These are phyloP conservation scores for Cladosporium phlei DNA, from an alignment of 2,329 filamentous ascomycete genomes.

Conservation along the genomic window DNA sequence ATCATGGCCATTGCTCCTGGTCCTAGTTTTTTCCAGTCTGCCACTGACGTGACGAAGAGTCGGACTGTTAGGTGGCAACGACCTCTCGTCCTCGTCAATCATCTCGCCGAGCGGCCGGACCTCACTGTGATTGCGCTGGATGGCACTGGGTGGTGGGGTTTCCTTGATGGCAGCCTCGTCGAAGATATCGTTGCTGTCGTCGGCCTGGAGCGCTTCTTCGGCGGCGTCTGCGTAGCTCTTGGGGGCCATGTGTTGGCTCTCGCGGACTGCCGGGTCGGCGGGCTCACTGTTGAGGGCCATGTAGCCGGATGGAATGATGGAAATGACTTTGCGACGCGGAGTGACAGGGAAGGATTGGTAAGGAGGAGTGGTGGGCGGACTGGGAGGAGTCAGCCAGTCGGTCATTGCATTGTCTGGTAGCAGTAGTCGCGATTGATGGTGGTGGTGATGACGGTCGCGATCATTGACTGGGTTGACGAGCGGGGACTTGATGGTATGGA, in stretches of 20 bases:
- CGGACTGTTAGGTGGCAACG: constrained; percentile 27
- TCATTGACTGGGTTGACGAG: too few species aligned
- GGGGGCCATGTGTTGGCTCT: constrained; percentile 35
- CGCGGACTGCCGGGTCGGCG: constrained; percentile 36
- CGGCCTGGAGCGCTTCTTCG: constrained; percentile 26
- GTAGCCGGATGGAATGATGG: constrained; percentile 11
- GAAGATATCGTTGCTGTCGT: constrained; percentile 21
- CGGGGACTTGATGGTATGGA: not conserved
- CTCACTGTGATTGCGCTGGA: constrained; percentile 25
- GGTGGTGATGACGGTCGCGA: not conserved
- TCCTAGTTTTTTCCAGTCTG: constrained; percentile 9
- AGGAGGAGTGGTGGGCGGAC: constrained; percentile 5
- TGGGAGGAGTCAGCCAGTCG: constrained; percentile 8
- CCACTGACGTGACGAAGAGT: constrained; percentile 19
- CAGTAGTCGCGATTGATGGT: not conserved
- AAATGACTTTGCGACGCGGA: constrained; percentile 8
- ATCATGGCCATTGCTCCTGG: not conserved
- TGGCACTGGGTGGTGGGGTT: constrained; percentile 25
- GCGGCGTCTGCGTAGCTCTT: constrained; percentile 43
- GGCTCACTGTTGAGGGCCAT: constrained; percentile 42
- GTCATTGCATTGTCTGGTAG: constrained; percentile 9
- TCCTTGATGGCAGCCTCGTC: constrained; percentile 33
- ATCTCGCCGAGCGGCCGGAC: constrained; percentile 32
- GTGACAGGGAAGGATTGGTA: not conserved
- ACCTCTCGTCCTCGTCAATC: constrained; percentile 30